Evolutionary conservation across 225 moss, liverwort and hornwort species (phyloP), one percentile per base, ranked within the genome.

Genomic region (Marchantia polymorpha): DNA sequence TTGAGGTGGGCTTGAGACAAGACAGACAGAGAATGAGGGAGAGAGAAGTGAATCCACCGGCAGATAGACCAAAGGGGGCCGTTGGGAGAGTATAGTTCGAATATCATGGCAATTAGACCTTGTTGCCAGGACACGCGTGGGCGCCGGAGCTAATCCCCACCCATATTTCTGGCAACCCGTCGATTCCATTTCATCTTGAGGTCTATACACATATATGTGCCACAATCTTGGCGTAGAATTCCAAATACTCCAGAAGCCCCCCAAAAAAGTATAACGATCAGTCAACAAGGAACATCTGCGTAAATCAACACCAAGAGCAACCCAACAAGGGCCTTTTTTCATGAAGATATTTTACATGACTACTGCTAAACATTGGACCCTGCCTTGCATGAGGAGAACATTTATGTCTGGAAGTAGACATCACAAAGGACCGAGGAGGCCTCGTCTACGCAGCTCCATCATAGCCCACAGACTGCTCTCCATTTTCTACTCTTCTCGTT

Each of bases 281-380:
- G 69, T 46, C 39, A 69, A 14, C 47, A 69, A 69, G 47, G 69
- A 48, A 20, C 69, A 48, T 73, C 54, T 84, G 67, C 67, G 78
- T 71, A 64, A 76, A 22, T 76, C 75, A 67, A 71, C 71, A 76
- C 76, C 75, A 85, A 72, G 76, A 74, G 77, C 77, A 78, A 80
- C 85, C 84, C 82, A 83, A 76, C 84, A 68, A 66, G 80, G 82
- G 85, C 88, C 81, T 84, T 84, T 58, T 82, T 83, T 85, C 80
- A 75, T 81, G 82, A 85, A 75, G 84, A 76, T 94, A 94, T 89
- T 84, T 85, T 92, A 92, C 94, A 91, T 84, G 82, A 86, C 81
- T 80, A 89, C 86, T 89, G 91, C 92, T 83, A 83, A 77, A 87
- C 61, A 78, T 83, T 65, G 81, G 76, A 69, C 63, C 77, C 65